phyloP scores from a whole-genome alignment of 1,284 basidiomycete species.

The Polyporus tsugae region DNA sequence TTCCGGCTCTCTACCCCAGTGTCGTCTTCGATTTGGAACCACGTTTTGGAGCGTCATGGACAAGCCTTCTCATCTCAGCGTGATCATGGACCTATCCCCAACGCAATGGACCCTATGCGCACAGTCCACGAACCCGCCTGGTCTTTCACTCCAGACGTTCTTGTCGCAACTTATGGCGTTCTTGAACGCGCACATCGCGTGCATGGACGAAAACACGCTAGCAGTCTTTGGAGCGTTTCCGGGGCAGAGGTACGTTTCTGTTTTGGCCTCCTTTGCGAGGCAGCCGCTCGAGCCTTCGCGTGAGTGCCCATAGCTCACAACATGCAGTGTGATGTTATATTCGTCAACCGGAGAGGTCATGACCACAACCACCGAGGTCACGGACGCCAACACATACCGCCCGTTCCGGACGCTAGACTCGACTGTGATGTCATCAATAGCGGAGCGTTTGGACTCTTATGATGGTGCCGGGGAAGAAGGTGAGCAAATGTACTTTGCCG shows the following conservation, averaged over 20 bases:
- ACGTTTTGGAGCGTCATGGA: slow-evolving; percentile 47
- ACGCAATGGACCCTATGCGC: slow-evolving; percentile 81
- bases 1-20: neutral
- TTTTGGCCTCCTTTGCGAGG: neutral
- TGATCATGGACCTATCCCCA: slow-evolving; percentile 86
- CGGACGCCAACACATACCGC: slow-evolving; percentile 84
- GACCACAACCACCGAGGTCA: slow-evolving; percentile 47
- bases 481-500: slow-evolving; percentile 36
- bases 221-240: slow-evolving; percentile 92
- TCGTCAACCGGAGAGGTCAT: slow-evolving; percentile 62
- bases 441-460: slow-evolving; percentile 65
- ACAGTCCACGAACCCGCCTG: slow-evolving; percentile 52
- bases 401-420: slow-evolving; percentile 82
- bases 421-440: slow-evolving; percentile 70
- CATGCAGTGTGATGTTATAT: slow-evolving; percentile 73
- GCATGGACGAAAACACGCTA: slow-evolving; percentile 90
- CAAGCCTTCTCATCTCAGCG: slow-evolving; percentile 75
- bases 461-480: slow-evolving; percentile 58
- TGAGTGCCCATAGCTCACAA: neutral
- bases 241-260: slow-evolving; percentile 69
- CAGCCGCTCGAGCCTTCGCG: neutral
- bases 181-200: slow-evolving; percentile 91
- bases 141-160: slow-evolving; percentile 72
- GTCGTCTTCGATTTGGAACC: neutral
- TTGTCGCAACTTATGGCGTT: slow-evolving; percentile 88